Base-by-base conservation (phyloP, 768 basidiomycete genomes). In the Amanita subjunquillea region DNA sequence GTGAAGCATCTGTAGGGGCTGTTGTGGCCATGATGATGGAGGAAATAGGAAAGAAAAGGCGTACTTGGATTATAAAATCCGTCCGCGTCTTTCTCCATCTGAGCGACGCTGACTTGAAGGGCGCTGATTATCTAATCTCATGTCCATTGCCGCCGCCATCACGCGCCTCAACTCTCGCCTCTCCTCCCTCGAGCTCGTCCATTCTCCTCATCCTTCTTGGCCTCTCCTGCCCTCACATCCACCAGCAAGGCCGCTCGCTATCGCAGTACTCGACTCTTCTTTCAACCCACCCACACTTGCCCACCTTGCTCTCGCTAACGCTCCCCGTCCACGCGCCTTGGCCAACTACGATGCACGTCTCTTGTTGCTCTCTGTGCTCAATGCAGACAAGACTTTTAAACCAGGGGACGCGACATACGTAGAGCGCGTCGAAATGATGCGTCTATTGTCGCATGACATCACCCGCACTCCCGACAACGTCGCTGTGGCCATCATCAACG, bases 251-350 rank as follows among this genome's bases (percentile, higher is more conserved):
- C 43, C 64, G 3, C 62, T 83, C 34, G 75, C 72, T 49, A 75
- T 94, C 44, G 76, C 85, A 3, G 71, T 94, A n/a, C 75, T 96
- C 37, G 94, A 96, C 60, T 85, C 91, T 1, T 93, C 91, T 1
- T 97, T 90, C 70, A 95, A 97, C 61, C 93, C 93, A 3, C 94
- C 94, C 1, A 92, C 90, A 2, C 64, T 77, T 22, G 90, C 93
- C 0, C 93, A 97, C 65, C 73, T 85, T 49, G 84, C 86, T 2
- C 80, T 97, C 44, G 82, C 81, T 25, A 79, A 77, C 54, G 67
- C 75, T 50, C 59, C 63, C 34, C 61, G 63, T 12, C 70, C 64
- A 51, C 54, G 56, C 15, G 32, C 54, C 15, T 20, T 48, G 34
- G 15, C 53, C 23, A 71, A 75, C 41, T 91, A 85, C 60, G 84